Conservation (phyloP, 208 protist species). For the Tritrichomonas foetus region DNA sequence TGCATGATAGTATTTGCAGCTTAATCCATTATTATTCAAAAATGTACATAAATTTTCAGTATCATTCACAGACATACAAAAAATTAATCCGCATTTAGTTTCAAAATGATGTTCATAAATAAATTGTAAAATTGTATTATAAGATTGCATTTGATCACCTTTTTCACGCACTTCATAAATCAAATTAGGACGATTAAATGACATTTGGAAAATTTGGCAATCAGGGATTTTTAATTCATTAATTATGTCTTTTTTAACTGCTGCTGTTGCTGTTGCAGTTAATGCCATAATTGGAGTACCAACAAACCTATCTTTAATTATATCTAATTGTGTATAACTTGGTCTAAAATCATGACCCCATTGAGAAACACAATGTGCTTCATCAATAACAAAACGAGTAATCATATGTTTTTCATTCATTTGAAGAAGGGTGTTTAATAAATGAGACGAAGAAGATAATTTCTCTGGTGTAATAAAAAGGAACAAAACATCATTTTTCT, state of each 20-base stretch:
- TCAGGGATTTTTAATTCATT: conserved; percentile 40
- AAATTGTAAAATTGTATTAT: neutral
- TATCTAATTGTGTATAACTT: conserved; percentile 50
- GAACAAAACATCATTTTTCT: neutral
- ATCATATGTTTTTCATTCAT: neutral
- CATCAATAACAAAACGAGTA: conserved; percentile 62
- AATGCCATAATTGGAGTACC: conserved; percentile 60
- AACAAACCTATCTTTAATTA: conserved; percentile 50
- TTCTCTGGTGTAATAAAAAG: conserved; percentile 40
- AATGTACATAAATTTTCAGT: neutral
- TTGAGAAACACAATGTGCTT: conserved; percentile 66
- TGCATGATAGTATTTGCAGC: conserved; percentile 50
- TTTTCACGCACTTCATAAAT: conserved; percentile 51
- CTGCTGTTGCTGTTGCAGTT: conserved; percentile 62
- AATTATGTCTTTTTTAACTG: conserved; percentile 50
- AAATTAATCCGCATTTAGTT: conserved; percentile 46
- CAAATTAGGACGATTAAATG: conserved; percentile 60
- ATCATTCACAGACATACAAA: conserved; percentile 47
- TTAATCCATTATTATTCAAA: conserved; percentile 41
- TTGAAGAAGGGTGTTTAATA: neutral
- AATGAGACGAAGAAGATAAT: neutral
- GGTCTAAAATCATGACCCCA: conserved; percentile 68
- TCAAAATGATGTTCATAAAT: conserved; percentile 41
- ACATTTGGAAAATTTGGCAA: conserved; percentile 47
- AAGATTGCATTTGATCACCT: neutral